phyloP scores from a whole-genome alignment of 1,139 yeast species.

The Saccharomyces hybrid region DNA sequence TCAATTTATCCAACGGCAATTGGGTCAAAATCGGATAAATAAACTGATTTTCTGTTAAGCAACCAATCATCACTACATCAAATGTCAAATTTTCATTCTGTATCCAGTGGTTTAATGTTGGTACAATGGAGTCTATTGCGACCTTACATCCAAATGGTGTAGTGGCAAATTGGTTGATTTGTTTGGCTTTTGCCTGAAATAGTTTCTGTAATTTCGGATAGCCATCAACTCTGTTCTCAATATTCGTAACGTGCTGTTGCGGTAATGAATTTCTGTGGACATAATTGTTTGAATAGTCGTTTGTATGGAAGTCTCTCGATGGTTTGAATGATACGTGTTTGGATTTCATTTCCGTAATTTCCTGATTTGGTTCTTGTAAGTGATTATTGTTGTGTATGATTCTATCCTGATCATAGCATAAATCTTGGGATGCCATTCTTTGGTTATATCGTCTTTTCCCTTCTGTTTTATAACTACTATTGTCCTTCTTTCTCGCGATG shows the following conservation, averaged over 20 bases:
- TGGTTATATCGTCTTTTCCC: not conserved
- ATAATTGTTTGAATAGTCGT: slow-evolving; percentile 67
- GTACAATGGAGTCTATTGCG: slow-evolving; percentile 45
- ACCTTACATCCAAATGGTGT: slow-evolving; percentile 62
- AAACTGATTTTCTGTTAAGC: slow-evolving; percentile 65
- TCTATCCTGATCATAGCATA: not conserved
- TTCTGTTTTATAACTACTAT: not conserved
- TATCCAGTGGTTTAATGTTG: slow-evolving; percentile 56
- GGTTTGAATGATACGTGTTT: slow-evolving; percentile 24
- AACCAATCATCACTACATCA: slow-evolving; percentile 90
- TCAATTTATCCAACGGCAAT: slow-evolving; percentile 63
- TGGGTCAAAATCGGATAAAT: slow-evolving; percentile 51
- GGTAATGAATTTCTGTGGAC: slow-evolving; percentile 58
- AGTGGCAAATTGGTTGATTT: slow-evolving; percentile 44
- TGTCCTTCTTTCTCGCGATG: not conserved
- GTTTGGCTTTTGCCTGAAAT: slow-evolving; percentile 51
- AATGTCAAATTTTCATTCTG: slow-evolving; percentile 50
- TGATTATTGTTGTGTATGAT: not conserved
- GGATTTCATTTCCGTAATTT: not conserved
- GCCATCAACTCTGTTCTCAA: slow-evolving; percentile 61
- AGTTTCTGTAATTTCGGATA: slow-evolving; percentile 74
- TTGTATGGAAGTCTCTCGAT: slow-evolving; percentile 28
- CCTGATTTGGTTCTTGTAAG: not conserved
- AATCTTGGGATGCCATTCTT: not conserved
- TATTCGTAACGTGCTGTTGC: slow-evolving; percentile 55